Evolutionary conservation across 2,329 filamentous ascomycete genomes (phyloP), one percentile per base, ranked within the genome.

Genomic region (Phyllosticta citriasiana): DNA sequence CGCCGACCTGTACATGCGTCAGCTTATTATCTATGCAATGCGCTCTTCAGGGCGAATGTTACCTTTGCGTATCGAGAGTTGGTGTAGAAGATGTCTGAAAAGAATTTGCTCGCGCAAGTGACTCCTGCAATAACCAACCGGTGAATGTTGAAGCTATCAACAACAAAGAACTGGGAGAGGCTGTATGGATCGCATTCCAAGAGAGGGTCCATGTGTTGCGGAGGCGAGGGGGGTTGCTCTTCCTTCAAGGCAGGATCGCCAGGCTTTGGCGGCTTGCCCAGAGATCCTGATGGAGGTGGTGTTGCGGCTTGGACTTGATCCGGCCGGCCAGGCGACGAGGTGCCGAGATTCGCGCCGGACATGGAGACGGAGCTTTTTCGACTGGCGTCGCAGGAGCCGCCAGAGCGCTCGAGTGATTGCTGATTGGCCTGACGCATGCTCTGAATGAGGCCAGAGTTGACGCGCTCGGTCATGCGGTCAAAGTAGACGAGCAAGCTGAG

Each of bases 51-150:
- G 54, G 35, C 7, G 14, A 40, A 16, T 77, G 80, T 65, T 81
- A 96, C 94, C 88, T 97, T 99, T 63, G 94, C 94, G 74, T 99
- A 99, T 85, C 94, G 85, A 60, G 94, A 97, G 75, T 99, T 99
- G 9, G 94, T 99, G 73, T 97, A 99, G 70, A 99, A 99, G 51
- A 97, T 93, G 76, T 99, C 85, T 4, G 93, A 97, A 76, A 99
- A 99, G 81, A 97, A 99, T 76, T 99, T 99, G 83, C 93, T 97
- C 4, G 94, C 92, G 75, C 94, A 97, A 2, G 94, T 99, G 53
- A 99, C 94, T 40, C 93, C 94, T 2, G 94, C 91, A 72, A 99
- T 99, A 60, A 97, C 92, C 60, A 99, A 80, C 60, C 94, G 87
- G 72, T 99, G 94, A 65, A 99, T 97, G 76, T 99, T 99, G 79